These are phyloP conservation scores for Lanmaoa rubissima DNA, from an alignment of 768 basidiomycete species.

Conservation along the genomic window DNA sequence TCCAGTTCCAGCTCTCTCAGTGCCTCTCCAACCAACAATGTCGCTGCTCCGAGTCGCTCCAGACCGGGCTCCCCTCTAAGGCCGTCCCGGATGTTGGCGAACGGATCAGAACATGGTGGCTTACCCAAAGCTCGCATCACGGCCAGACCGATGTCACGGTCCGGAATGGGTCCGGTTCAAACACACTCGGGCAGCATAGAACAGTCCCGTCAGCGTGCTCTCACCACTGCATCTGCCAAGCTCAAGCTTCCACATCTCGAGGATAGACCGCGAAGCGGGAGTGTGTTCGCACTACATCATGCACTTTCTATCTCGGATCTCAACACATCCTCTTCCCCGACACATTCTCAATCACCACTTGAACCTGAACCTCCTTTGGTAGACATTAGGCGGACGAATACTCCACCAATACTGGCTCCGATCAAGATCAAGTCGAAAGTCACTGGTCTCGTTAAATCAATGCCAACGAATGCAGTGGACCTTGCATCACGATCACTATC, in stretches of 20 bases:
- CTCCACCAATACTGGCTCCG: conserved; percentile 21
- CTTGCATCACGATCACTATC: conserved; percentile 42
- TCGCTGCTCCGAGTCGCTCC: conserved; percentile 44
- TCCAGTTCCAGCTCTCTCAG: conserved; percentile 23
- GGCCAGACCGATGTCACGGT: conserved; percentile 32
- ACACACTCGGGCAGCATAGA: conserved; percentile 18
- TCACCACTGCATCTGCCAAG: conserved; percentile 23
- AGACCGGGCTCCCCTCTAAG: conserved; percentile 39
- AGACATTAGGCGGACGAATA: conserved; percentile 13
- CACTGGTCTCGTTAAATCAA: conserved; percentile 43
- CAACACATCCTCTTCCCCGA: conserved; percentile 12
- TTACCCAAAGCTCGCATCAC: conserved; percentile 27
- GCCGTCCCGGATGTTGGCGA: conserved; percentile 35
- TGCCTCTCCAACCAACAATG: conserved; percentile 16
- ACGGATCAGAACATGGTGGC: conserved; percentile 27
- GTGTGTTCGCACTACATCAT: conserved; percentile 26
- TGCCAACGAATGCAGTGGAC: conserved; percentile 14
- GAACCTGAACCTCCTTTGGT: conserved; percentile 12
- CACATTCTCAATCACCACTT: conserved; percentile 15
- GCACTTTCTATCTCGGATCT: conserved; percentile 25
- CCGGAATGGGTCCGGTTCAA: neutral
- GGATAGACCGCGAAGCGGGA: conserved; percentile 34
- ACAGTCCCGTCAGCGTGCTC: conserved; percentile 30
- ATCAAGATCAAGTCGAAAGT: conserved; percentile 62
- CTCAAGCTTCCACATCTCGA: conserved; percentile 30